These are phyloP conservation scores for Colletotrichum sp. DNA, from an alignment of 2,329 filamentous ascomycete species.

Conservation along the genomic window DNA sequence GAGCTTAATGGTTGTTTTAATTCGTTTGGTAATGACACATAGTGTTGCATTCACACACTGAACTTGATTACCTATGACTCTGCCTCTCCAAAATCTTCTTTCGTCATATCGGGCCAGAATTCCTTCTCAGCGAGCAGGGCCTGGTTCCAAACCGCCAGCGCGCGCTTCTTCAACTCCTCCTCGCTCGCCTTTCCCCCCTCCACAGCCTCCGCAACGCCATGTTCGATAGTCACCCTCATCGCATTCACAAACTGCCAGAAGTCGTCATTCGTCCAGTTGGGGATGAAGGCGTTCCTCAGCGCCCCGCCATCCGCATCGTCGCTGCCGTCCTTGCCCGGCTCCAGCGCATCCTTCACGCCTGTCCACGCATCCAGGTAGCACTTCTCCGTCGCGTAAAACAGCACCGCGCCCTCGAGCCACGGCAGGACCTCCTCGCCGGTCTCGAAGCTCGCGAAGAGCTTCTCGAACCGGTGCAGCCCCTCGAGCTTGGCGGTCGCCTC, in stretches of 20 bases:
- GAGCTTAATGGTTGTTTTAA: not conserved
- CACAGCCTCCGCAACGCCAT: slow-evolving; percentile 48
- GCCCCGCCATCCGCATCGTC: slow-evolving; percentile 69
- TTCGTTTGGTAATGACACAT: not conserved
- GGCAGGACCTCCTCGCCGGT: slow-evolving; percentile 49
- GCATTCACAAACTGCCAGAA: slow-evolving; percentile 65
- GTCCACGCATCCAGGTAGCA: slow-evolving; percentile 67
- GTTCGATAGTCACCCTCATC: slow-evolving; percentile 61
- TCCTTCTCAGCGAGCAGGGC: slow-evolving; percentile 61
- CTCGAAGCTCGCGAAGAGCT: slow-evolving; percentile 60
- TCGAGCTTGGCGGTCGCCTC: slow-evolving; percentile 38
- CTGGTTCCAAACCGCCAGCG: slow-evolving; percentile 49
- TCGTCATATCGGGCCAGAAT: slow-evolving; percentile 58
- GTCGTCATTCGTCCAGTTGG: slow-evolving; percentile 69
- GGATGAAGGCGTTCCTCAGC: slow-evolving; percentile 67
- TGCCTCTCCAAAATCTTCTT: not conserved
- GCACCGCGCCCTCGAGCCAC: slow-evolving; percentile 70
- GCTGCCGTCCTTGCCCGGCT: not conserved
- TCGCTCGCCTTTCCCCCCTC: slow-evolving; percentile 33
- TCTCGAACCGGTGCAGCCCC: slow-evolving; percentile 42
- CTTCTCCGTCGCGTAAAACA: slow-evolving; percentile 80
- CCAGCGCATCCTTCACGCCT: slow-evolving; percentile 47
- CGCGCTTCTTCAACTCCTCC: slow-evolving; percentile 39
- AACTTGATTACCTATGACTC: not conserved
- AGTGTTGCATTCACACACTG: not conserved